phyloP scores from a whole-genome alignment of 73 alveolate genomes.

The Stentor roeselii region DNA sequence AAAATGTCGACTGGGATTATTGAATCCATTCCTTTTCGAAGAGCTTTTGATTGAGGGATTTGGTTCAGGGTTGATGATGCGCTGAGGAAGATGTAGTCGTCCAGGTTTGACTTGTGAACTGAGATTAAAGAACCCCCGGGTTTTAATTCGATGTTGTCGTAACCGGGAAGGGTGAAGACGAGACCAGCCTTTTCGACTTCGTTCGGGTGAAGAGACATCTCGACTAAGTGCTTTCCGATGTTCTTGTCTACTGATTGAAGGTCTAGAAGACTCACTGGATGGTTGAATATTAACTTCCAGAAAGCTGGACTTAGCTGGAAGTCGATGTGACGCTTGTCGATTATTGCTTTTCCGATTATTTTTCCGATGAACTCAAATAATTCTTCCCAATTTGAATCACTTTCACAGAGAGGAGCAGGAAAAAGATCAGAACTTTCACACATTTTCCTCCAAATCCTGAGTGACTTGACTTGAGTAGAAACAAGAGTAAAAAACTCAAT shows the following conservation, averaged over 20 bases:
- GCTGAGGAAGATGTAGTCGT: constrained; percentile 71
- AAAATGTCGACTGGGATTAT: constrained; percentile 61
- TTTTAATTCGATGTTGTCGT: constrained; percentile 60
- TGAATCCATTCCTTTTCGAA: constrained; percentile 76
- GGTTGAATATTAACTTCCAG: constrained; percentile 76
- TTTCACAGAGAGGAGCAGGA: constrained; percentile 48
- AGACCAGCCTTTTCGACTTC: constrained; percentile 63
- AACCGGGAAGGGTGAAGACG: constrained; percentile 79
- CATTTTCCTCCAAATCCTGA: constrained; percentile 19
- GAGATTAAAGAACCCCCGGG: constrained; percentile 61
- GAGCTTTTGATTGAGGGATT: constrained; percentile 55
- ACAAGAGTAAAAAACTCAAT: constrained; percentile 10
- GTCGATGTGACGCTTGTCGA: constrained; percentile 82
- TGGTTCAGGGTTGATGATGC: constrained; percentile 58
- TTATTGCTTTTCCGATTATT: constrained; percentile 69
- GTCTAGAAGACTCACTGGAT: constrained; percentile 44
- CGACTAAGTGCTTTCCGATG: constrained; percentile 1
- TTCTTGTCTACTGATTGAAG: constrained; percentile 53
- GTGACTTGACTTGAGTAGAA: neutral
- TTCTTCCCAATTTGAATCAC: constrained; percentile 48
- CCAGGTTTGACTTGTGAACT: constrained; percentile 55
- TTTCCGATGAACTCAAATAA: constrained; percentile 67
- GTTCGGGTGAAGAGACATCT: constrained; percentile 23
- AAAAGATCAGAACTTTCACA: constrained; percentile 21
- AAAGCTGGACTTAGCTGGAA: constrained; percentile 73